A percentile compares a stretch with the other conserved stretches of the same genome.
These are phyloP conservation scores for Fomitiporia mediterranea DNA, from an alignment of 1,284 basidiomycete species.

Conservation along the genomic window DNA sequence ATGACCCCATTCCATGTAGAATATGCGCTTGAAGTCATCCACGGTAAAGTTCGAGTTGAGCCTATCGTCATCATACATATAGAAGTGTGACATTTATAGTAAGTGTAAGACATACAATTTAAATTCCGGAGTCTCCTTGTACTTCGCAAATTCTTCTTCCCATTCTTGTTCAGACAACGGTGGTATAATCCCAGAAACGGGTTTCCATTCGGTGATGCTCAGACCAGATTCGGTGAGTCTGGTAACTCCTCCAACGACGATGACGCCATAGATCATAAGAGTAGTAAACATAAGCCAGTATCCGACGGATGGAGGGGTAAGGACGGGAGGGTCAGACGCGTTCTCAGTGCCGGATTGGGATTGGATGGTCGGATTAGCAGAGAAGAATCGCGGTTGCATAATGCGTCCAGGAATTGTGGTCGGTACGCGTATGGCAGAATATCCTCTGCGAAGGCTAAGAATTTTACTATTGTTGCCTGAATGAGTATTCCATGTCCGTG, in stretches of 20 bases:
- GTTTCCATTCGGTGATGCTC: conserved; percentile 97
- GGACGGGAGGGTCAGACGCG: conserved; percentile 41
- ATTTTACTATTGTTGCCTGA: not conserved
- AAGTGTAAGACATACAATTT: conserved; percentile 66
- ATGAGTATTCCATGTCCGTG: not conserved
- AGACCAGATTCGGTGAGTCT: conserved; percentile 96
- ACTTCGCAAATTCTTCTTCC: conserved; percentile 92
- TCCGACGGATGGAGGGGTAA: conserved; percentile 73
- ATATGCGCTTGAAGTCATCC: conserved; percentile 94
- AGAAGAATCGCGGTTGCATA: conserved; percentile 39
- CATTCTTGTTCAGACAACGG: conserved; percentile 78
- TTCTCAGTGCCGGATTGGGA: conserved; percentile 12
- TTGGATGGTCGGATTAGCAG: conserved; percentile 30
- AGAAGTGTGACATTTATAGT: too few relatives aligned
- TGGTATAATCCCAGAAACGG: conserved; percentile 86
- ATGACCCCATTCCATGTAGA: conserved; percentile 99
- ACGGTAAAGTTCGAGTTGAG: conserved; percentile 86
- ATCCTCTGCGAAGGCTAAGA: conserved; percentile 12
- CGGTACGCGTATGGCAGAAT: not conserved
- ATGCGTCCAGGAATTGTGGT: conserved; percentile 8
- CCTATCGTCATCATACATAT: too few relatives aligned
- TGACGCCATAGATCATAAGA: conserved; percentile 83
- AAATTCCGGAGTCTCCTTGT: conserved; percentile 94
- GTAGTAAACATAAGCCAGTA: conserved; percentile 84
- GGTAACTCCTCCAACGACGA: conserved; percentile 95